Conservation (phyloP, 805 yeast species). For the Cyberlindnera mrakii region DNA sequence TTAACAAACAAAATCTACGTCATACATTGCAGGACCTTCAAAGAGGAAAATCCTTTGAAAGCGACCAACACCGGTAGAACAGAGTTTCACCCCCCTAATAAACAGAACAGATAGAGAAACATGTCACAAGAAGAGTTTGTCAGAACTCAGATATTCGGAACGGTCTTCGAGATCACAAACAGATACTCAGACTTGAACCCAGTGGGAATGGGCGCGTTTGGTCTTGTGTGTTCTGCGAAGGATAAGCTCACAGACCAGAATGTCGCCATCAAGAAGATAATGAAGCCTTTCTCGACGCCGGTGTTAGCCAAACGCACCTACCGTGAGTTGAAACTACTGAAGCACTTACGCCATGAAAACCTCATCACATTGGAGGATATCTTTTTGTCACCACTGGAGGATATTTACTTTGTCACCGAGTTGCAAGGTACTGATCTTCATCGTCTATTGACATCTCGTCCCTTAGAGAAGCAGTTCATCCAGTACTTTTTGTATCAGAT, state of each 20-base stretch:
- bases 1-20: too few species aligned
- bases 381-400: conserved; percentile 90
- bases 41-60: too few species aligned
- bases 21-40: too few species aligned
- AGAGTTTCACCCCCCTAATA: too few species aligned
- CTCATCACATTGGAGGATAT: conserved; percentile 89
- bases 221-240: conserved; percentile 92
- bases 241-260: conserved; percentile 87
- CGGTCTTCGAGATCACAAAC: conserved; percentile 88
- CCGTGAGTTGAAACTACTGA: conserved; percentile 87
- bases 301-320: conserved; percentile 95
- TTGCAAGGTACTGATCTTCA: conserved; percentile 95
- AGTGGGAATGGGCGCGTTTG: conserved; percentile 99
- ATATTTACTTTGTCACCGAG: conserved; percentile 93
- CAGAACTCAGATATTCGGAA: conserved; percentile 88
- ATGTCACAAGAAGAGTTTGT: conserved; percentile 11
- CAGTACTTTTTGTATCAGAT: conserved; percentile 96
- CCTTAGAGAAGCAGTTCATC: conserved; percentile 91
- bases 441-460: conserved; percentile 83
- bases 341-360: conserved; percentile 92
- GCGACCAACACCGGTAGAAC: too few species aligned
- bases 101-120: too few species aligned
- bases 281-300: conserved; percentile 95
- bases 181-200: conserved; percentile 91
- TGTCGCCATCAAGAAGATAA: conserved; percentile 95